Conservation (phyloP, 345 rosid genomes). For the Salix suchowensis region DNA sequence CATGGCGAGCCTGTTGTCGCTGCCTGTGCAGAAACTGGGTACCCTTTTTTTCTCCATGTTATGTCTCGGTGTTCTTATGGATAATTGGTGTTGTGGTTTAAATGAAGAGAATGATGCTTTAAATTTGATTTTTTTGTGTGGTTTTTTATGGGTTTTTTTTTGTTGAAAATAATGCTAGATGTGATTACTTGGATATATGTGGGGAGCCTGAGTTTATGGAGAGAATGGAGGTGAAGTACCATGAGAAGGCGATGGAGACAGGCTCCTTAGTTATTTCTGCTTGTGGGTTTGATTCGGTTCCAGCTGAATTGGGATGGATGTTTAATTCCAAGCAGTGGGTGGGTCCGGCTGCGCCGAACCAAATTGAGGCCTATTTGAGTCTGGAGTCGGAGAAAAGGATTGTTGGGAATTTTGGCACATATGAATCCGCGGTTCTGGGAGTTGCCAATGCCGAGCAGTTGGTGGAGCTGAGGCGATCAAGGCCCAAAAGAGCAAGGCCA, state of each 20-base stretch:
- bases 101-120: not conserved
- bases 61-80: not conserved
- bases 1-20: conserved; percentile 75
- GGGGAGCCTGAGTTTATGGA: conserved; percentile 97
- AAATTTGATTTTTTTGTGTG: no score
- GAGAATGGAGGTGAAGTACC: conserved; percentile 63
- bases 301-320: conserved; percentile 76
- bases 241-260: conserved; percentile 58
- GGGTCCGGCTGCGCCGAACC: conserved; percentile 58
- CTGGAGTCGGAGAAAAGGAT: conserved; percentile 70
- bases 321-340: conserved; percentile 82
- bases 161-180: conserved; percentile 25
- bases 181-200: conserved; percentile 88
- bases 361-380: conserved; percentile 63
- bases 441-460: conserved; percentile 54
- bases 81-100: not conserved
- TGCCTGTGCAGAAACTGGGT: conserved; percentile 79
- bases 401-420: conserved; percentile 76
- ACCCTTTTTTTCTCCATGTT: conserved; percentile 6
- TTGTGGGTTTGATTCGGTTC: conserved; percentile 87
- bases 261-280: conserved; percentile 82
- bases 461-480: conserved; percentile 66
- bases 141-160: not conserved
- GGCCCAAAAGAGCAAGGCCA: conserved; percentile 68
- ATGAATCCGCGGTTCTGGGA: conserved; percentile 78